Conservation (phyloP, 345 rosid species). For the Atalantia buxifolia region DNA sequence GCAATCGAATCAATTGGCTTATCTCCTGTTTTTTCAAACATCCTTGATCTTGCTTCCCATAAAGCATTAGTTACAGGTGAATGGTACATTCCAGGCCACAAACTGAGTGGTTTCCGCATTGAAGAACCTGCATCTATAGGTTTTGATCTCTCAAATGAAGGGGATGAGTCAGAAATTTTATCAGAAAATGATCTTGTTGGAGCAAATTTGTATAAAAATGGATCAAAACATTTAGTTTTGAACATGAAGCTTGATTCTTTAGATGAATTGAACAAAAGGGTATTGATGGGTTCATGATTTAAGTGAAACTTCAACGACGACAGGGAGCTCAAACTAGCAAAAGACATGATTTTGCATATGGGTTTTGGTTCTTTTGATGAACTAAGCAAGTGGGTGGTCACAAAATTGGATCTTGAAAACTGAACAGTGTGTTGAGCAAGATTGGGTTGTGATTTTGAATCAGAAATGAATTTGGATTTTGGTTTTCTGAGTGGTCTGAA, state of each 20-base stretch:
- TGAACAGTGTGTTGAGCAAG: not conserved
- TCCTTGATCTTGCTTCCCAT: conserved; percentile 81
- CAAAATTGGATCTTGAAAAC: not conserved
- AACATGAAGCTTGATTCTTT: conserved; percentile 3
- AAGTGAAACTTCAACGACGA: not conserved
- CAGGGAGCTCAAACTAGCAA: not conserved
- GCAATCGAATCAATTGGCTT: conserved; percentile 17
- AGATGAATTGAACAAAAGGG: conserved; percentile 9
- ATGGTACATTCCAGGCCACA: conserved; percentile 98
- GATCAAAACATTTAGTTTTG: not conserved
- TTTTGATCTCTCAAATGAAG: conserved; percentile 20
- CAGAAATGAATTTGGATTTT: not conserved
- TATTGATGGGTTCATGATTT: not conserved
- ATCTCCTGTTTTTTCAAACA: conserved; percentile 43
- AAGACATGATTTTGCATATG: not conserved
- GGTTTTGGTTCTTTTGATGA: conserved; percentile 7
- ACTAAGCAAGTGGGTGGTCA: not conserved
- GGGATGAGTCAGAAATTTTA: conserved; percentile 15
- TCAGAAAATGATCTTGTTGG: conserved; percentile 25
- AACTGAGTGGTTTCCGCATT: conserved; percentile 68
- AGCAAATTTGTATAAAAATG: not conserved
- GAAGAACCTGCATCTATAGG: conserved; percentile 87
- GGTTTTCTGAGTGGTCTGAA: conserved; percentile 5
- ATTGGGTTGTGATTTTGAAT: not conserved
- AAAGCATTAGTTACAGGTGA: conserved; percentile 91